Conservation (phyloP, 108 stramenopile genomes). For the Licmophora abbreviata region DNA sequence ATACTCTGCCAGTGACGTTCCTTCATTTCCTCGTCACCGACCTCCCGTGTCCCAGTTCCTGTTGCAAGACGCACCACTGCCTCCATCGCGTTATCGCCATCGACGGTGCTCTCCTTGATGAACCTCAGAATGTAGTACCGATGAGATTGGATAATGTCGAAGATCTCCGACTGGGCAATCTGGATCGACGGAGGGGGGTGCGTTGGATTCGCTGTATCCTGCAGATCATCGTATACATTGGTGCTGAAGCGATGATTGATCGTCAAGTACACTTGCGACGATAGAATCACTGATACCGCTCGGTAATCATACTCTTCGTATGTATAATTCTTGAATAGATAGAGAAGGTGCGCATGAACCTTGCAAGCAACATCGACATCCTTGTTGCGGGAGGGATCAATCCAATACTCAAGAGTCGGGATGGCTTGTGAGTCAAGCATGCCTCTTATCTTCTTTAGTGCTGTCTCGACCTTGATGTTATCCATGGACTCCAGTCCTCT, state of each 20-base stretch:
- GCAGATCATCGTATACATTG: constrained; percentile 87
- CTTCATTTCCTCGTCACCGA: constrained; percentile 57
- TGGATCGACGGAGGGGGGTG: constrained; percentile 87
- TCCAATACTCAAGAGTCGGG: constrained; percentile 96
- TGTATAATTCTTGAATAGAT: constrained; percentile 94
- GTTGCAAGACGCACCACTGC: constrained; percentile 93
- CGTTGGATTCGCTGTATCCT: constrained; percentile 76
- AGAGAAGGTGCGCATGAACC: constrained; percentile 94
- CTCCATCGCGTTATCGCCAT: constrained; percentile 91
- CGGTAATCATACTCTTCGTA: constrained; percentile 86
- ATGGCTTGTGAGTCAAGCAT: constrained; percentile 83
- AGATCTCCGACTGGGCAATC: constrained; percentile 94
- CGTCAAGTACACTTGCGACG: constrained; percentile 94
- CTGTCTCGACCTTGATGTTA: constrained; percentile 63
- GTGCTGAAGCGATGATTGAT: constrained; percentile 94
- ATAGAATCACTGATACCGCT: constrained; percentile 85
- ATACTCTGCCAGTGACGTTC: constrained; percentile 91
- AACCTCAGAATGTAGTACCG: constrained; percentile 87
- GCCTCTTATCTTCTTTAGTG: constrained; percentile 66
- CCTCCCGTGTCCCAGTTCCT: constrained; percentile 78
- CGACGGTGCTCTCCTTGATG: constrained; percentile 77
- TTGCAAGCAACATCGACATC: constrained; percentile 83
- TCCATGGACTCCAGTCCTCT: constrained; percentile 80
- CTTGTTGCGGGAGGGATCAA: constrained; percentile 71
- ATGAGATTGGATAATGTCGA: constrained; percentile 89